Percentiles rank a stretch among this genome's conserved stretches.
These are phyloP conservation scores for Aspergillus coremiiformis DNA, from an alignment of 495 filamentous ascomycete genomes.

Conservation along the genomic window DNA sequence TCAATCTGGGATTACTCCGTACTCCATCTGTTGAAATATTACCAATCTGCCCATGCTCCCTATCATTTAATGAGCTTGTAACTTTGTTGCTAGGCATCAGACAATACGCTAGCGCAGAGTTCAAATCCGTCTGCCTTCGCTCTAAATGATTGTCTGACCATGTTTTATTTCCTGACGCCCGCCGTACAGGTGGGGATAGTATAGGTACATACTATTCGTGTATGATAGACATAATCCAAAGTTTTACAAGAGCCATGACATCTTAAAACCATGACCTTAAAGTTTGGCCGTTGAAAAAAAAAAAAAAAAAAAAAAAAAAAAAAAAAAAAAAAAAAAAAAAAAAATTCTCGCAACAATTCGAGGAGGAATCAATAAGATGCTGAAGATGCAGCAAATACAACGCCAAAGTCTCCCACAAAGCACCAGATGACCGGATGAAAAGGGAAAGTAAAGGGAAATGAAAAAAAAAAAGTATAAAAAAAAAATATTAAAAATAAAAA, in stretches of 20 bases:
- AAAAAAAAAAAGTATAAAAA: constrained; percentile 9
- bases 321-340: background rate
- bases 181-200: background rate
- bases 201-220: background rate
- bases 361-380: constrained; percentile 1
- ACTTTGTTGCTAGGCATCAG: too few species aligned
- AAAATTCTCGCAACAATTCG: background rate
- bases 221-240: background rate
- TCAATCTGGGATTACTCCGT: too few species aligned
- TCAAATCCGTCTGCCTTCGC: background rate
- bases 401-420: background rate
- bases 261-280: background rate
- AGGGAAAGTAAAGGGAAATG: background rate
- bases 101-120: background rate
- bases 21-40: too few species aligned
- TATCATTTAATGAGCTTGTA: too few species aligned
- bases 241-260: background rate
- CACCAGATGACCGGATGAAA: background rate
- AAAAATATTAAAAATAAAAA: too few species aligned
- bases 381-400: background rate
- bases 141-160: background rate
- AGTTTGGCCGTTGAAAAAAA: background rate
- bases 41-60: too few species aligned
- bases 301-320: background rate
- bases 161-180: background rate